Conservation (phyloP, 2,329 filamentous ascomycete genomes). For the Aspergillus thermomutatus region DNA sequence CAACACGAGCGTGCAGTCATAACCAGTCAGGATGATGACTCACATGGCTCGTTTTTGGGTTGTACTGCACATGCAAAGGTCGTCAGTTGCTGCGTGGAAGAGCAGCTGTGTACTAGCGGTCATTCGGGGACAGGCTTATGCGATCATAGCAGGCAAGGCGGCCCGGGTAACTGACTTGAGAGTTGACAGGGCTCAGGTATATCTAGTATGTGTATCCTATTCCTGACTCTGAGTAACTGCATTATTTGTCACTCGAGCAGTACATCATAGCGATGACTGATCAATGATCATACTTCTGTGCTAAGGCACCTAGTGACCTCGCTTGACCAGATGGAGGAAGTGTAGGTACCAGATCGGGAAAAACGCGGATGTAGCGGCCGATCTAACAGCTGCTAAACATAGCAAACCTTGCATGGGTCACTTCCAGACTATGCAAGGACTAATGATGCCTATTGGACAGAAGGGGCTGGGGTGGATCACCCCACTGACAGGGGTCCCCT, state of each 20-base stretch:
- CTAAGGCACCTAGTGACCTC: background rate
- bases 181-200: too few species aligned
- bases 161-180: too few species aligned
- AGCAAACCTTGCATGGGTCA: conserved; percentile 23
- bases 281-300: background rate
- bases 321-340: background rate
- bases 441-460: conserved; percentile 6
- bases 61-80: background rate
- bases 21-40: background rate
- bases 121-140: background rate
- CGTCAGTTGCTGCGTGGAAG: background rate
- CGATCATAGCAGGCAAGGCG: background rate
- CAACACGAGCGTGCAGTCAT: background rate
- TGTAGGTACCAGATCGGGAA: background rate
- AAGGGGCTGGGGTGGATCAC: conserved; percentile 2
- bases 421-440: conserved; percentile 11
- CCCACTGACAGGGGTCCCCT: conserved; percentile 6
- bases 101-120: background rate
- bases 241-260: background rate
- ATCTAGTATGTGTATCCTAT: too few species aligned
- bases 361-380: conserved; percentile 11
- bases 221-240: background rate
- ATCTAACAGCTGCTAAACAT: conserved; percentile 25
- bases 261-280: background rate
- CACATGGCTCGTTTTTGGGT: background rate